Evolutionary conservation across 768 basidiomycete genomes (phyloP), one percentile per base, ranked within the genome.

Genomic region (Kwoniella europaea): DNA sequence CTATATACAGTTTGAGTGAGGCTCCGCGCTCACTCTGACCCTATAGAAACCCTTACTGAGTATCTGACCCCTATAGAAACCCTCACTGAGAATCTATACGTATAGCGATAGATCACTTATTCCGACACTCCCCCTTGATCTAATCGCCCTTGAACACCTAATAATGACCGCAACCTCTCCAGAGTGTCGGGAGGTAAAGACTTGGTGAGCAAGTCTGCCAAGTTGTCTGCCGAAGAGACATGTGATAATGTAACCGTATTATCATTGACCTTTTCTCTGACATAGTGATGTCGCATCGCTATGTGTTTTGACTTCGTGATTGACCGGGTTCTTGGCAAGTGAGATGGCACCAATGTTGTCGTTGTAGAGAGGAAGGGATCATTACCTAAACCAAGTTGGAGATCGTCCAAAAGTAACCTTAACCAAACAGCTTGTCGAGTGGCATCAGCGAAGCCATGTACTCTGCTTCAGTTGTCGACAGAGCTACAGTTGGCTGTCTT

Each of bases 391-490:
- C 57, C 65, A 59, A 67, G 56, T 46, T 42, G 24, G 16, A 75
- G 59, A n/a, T 67, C 77, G 7, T 72, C 46, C 29, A 80, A 52
- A 16, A 78, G 61, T 13, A 27, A 50, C 35, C 71, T 67, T 29
- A 77, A 24, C 86, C 86, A 87, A 1, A 86, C 10, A 1, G 76
- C 80, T 72, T 87, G 82, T 57, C 83, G 74, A 0, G 79, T 63
- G 0, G 84, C 83, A 46, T 85, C 79, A 0, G 78, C 65, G 54
- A 66, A 5, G 86, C 85, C 56, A 86, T 85, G 73, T 87, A 86
- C 73, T 88, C 86, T 1, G 86, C 85, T 73, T 87, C 85, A 9
- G 76, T 84, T 1, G 83, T 85, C 1, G 84, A 86, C 4, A 84
- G 75, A 1, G 85, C 80, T 0, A 85, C 75, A 29, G 84, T 76